Conservation (phyloP, 1,139 yeast species). For the Sugiyamaella castrensis region DNA sequence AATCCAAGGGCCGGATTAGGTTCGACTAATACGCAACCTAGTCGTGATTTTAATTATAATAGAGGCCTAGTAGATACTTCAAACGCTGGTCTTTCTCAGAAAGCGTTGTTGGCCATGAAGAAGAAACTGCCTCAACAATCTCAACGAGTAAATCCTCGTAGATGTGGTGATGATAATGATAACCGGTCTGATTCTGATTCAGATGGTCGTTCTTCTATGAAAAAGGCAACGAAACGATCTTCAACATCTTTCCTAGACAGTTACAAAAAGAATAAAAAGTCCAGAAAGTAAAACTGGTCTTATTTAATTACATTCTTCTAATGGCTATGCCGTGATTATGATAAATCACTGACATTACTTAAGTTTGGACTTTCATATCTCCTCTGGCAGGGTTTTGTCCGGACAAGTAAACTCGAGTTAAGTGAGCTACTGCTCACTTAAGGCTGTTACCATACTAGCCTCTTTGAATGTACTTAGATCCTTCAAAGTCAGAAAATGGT, state of each 20-base stretch:
- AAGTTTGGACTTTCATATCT: too few species aligned
- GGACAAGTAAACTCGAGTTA: too few species aligned
- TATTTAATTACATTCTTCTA: too few species aligned
- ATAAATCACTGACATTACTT: too few species aligned
- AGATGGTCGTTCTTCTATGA: conserved; percentile 13
- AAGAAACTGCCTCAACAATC: conserved; percentile 4
- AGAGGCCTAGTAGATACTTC: not conserved
- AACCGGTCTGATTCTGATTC: conserved; percentile 12
- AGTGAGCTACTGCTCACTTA: too few species aligned
- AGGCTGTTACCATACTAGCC: too few species aligned
- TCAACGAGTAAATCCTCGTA: not conserved
- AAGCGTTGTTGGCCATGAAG: conserved; percentile 13
- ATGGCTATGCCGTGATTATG: too few species aligned
- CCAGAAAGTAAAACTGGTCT: not conserved
- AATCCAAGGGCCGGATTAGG: conserved; percentile 26
- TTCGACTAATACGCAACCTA: conserved; percentile 10
- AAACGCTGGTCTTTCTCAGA: conserved; percentile 5
- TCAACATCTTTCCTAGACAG: conserved; percentile 21
- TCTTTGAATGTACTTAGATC: too few species aligned
- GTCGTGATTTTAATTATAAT: conserved; percentile 2
- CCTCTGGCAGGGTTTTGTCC: too few species aligned
- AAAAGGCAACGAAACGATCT: conserved; percentile 11
- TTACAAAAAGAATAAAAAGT: conserved; percentile 24
- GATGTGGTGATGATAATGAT: too few species aligned
- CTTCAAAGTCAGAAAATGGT: too few species aligned